Evolutionary conservation across 2,329 filamentous ascomycete species (phyloP).

Genomic region (Alternaria atra): DNA sequence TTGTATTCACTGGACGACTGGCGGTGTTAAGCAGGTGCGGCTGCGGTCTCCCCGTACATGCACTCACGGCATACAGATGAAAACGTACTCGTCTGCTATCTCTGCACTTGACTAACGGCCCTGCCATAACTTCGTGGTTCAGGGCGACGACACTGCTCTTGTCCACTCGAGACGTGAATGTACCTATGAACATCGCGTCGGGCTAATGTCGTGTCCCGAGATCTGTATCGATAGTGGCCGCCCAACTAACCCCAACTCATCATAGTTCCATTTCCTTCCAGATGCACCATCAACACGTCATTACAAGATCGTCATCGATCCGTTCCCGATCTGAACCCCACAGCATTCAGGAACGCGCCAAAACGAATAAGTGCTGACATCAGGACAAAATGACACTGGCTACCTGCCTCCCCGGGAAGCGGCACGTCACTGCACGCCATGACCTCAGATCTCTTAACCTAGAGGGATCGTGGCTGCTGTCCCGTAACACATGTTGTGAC

Average conservation of each 20-base stretch:
- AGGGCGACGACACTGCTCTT: not conserved
- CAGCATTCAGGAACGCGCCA: conserved; percentile 10
- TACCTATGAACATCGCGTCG: not conserved
- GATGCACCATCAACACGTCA: conserved; percentile 30
- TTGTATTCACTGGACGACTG: not conserved
- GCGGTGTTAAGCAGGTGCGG: not conserved
- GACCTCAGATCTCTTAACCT: conserved; percentile 9
- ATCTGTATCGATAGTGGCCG: conserved; percentile 2
- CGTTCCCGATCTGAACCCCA: conserved; percentile 18
- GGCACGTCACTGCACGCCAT: conserved; percentile 20
- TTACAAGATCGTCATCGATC: conserved; percentile 21
- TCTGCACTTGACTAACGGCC: not conserved
- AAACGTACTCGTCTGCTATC: not conserved
- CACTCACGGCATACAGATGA: not conserved
- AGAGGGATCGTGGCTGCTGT: not conserved
- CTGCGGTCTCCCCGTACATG: not conserved
- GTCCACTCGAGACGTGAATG: not conserved
- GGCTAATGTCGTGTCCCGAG: not conserved
- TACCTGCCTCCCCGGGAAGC: not conserved
- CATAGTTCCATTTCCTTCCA: not conserved
- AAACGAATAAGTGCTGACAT: conserved; percentile 36
- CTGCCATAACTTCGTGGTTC: not conserved
- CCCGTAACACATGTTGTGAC: conserved; percentile 7
- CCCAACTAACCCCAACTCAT: not conserved
- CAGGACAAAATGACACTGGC: conserved; percentile 32